Evolutionary conservation across 345 rosid species (phyloP).

Genomic region (Citrus australasica): DNA sequence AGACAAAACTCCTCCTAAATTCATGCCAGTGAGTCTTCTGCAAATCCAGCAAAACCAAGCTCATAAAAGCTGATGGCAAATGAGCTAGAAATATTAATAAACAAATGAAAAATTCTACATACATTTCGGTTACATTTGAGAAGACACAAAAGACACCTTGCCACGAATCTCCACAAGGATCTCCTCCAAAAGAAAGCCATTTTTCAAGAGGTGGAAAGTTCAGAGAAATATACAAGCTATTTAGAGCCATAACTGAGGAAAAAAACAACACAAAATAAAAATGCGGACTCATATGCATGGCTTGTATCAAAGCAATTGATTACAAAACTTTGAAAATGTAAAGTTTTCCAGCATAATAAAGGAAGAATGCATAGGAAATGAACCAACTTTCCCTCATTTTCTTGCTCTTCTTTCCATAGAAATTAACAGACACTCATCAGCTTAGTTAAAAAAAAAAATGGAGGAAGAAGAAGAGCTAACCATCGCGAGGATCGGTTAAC

Average conservation of each 20-base stretch:
- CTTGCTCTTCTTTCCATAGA: slow-evolving; percentile 11
- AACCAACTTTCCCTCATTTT: slow-evolving; percentile 3
- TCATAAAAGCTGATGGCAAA: slow-evolving; percentile 5
- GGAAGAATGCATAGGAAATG: not conserved
- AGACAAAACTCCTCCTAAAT: slow-evolving; percentile 61
- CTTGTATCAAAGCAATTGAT: too few species aligned
- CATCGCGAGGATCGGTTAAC: slow-evolving; percentile 59
- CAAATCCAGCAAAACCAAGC: slow-evolving; percentile 15
- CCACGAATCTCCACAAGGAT: slow-evolving; percentile 89
- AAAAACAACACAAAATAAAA: not conserved
- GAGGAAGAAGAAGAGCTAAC: slow-evolving; percentile 28
- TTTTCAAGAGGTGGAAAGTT: slow-evolving; percentile 57
- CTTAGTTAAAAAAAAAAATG: not conserved
- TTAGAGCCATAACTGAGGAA: slow-evolving; percentile 65
- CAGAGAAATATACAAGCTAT: slow-evolving; percentile 58
- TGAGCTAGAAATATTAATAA: not conserved
- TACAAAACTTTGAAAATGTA: too few species aligned
- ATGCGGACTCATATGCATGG: not conserved
- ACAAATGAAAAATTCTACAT: slow-evolving; percentile 24
- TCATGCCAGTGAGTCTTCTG: slow-evolving; percentile 68
- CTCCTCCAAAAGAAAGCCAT: slow-evolving; percentile 87
- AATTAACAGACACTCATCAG: slow-evolving; percentile 15
- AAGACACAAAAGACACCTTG: slow-evolving; percentile 80
- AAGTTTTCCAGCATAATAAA: too few species aligned
- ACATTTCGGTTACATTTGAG: slow-evolving; percentile 78